Conservation (phyloP, 2,329 filamentous ascomycete genomes). For the Sporothrix sp. region DNA sequence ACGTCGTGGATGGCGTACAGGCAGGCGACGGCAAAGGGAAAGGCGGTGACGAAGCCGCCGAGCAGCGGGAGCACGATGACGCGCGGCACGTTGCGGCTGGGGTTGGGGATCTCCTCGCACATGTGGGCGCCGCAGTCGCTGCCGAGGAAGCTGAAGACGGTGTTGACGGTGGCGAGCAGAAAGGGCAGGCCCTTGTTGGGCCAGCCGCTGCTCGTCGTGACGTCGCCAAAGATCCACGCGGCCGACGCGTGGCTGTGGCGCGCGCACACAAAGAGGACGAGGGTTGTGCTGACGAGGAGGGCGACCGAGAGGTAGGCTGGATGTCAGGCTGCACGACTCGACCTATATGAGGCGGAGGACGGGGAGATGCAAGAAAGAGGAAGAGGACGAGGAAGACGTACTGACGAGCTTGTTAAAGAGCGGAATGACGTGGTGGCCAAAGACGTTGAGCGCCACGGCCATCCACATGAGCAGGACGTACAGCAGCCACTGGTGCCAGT, state of each 20-base stretch:
- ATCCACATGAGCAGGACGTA: slow-evolving; percentile 10
- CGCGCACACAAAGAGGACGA: slow-evolving; percentile 31
- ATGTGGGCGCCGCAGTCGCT: slow-evolving; percentile 13
- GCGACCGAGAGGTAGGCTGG: slow-evolving; percentile 33
- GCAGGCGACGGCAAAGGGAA: slow-evolving; percentile 14
- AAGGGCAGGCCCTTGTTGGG: slow-evolving; percentile 10
- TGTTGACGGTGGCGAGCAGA: slow-evolving; percentile 10
- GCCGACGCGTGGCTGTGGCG: slow-evolving; percentile 5
- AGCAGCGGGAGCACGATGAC: slow-evolving; percentile 10
- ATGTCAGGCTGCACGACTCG: background rate
- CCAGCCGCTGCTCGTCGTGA: slow-evolving; percentile 11
- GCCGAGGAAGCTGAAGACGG: slow-evolving; percentile 12
- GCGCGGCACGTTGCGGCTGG: slow-evolving; percentile 12
- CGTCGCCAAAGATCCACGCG: slow-evolving; percentile 11
- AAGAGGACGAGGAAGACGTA: background rate
- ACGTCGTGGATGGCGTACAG: slow-evolving; percentile 14
- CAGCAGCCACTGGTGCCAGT: slow-evolving; percentile 12
- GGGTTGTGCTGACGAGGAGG: slow-evolving; percentile 49
- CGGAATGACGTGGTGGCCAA: slow-evolving; percentile 11
- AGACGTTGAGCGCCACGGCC: slow-evolving; percentile 11
- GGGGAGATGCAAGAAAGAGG: background rate
- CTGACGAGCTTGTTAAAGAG: slow-evolving; percentile 12
- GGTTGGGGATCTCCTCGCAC: slow-evolving; percentile 15
- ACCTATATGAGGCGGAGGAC: too few species aligned
- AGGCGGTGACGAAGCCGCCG: slow-evolving; percentile 8